phyloP scores from a whole-genome alignment of 2,329 filamentous ascomycete genomes.

The Periconia macrospinosa region DNA sequence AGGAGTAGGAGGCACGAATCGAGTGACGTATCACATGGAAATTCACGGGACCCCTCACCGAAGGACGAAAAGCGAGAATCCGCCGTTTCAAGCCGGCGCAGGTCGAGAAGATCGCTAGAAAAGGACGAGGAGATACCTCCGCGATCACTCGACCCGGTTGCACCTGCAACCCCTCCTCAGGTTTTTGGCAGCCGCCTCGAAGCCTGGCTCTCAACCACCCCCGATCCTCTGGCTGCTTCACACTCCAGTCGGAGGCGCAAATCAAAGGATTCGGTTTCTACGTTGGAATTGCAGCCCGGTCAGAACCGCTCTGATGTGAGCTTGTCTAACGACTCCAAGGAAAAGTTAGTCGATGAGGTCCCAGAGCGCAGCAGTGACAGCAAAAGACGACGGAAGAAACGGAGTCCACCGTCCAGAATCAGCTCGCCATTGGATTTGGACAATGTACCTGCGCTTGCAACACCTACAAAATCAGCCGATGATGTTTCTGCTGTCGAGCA shows the following conservation, averaged over 20 bases:
- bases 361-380: conserved; percentile 28
- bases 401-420: conserved; percentile 27
- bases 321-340: conserved; percentile 23
- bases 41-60: conserved; percentile 10
- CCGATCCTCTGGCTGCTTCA: conserved; percentile 58
- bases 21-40: conserved; percentile 28
- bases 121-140: conserved; percentile 23
- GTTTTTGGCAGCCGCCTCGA: conserved; percentile 58
- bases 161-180: conserved; percentile 44
- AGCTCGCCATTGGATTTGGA: conserved; percentile 17
- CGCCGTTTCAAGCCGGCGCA: conserved; percentile 24
- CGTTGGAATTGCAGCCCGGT: conserved; percentile 24
- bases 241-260: conserved; percentile 39
- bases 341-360: conserved; percentile 19
- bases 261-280: conserved; percentile 36
- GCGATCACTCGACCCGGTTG: conserved; percentile 15
- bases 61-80: conserved; percentile 22
- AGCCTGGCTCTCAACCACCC: conserved; percentile 62
- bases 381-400: conserved; percentile 28
- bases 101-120: neutral
- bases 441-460: conserved; percentile 22
- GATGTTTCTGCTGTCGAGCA: conserved; percentile 16
- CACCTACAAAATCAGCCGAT: conserved; percentile 23
- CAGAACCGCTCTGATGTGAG: conserved; percentile 30
- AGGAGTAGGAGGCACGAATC: conserved; percentile 29